Evolutionary conservation across 2,329 filamentous ascomycete genomes (phyloP), one percentile per base, ranked within the genome.

Genomic region (Claviceps sp.): DNA sequence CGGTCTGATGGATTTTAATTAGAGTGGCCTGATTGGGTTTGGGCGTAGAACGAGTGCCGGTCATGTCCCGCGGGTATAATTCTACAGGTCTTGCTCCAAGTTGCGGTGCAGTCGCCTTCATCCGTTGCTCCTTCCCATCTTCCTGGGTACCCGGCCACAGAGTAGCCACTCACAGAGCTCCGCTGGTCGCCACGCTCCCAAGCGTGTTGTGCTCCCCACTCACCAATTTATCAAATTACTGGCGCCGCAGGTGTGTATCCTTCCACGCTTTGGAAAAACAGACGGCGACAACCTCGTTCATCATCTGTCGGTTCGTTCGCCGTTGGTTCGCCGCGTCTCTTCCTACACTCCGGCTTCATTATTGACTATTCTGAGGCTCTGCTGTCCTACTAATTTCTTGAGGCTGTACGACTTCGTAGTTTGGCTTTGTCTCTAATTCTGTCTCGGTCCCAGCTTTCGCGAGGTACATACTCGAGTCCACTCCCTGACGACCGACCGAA

Each of bases 91-190:
- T 34, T 34, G 30, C 30, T 34, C 30, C 10, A 34, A 11, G 30
- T 34, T 34, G 10, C 30, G 10, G 8, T 11, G 30, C 30, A 34
- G 30, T 43, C 41, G 41, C 17, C 19, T 43, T 43, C 44, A 14
- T 34, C 47, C 30, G 16, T 26, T 38, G 47, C 44, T 39, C 48
- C 42, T 39, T 50, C 34, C 40, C 43, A 50, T 45, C 40, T 46
- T 26, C 44, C 44, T 45, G 48, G 39, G 44, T 26, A 39, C 37
- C 30, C 24, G 22, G 6, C 16, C 22, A 26, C 11, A 19, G 11
- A 22, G 16, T 40, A 48, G 45, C 55, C 55, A 55, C 51, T 56
- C 51, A 49, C 40, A 45, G 47, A 53, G 55, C 51, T 55, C 55
- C 53, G 44, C 51, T 46, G 43, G 47, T 47, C n/a, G 17, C 45